Base-by-base conservation (phyloP, 2,329 filamentous ascomycete species). In the Penicillium sp. region DNA sequence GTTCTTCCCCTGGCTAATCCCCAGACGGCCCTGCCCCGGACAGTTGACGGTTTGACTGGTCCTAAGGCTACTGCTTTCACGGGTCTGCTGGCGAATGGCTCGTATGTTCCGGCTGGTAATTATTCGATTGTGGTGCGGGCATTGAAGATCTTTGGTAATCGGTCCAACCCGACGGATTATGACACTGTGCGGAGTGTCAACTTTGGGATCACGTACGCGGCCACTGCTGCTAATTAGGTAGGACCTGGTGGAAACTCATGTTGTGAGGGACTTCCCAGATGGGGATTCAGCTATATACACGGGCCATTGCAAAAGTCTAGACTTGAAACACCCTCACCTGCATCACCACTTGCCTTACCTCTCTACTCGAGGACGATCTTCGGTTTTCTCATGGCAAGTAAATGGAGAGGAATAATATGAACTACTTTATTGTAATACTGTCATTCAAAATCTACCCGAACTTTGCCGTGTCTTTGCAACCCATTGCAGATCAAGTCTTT, bases 101-200 rank as follows among this genome's bases (percentile, higher is more conserved):
- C 56, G 2, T 60, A 62, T 49, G 62, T 58, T 11, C 52, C 62
- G 1, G 54, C 43, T 6, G 62, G 62, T 3, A 53, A 56, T 43
- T 64, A 64, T 53, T 54, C 60, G 10, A 22, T 64, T 18, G 19
- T 54, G 56, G 62, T 62, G 39, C 55, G 60, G 46, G 62, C 62
- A n/a, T 39, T 64, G 53, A 64, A 59, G 60, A 64, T 64, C 31
- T 62, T 62, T 31, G 62, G 62, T 9, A 47, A 64, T 27, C 60
- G 37, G 5, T n/a, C 44, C 2, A 33, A 33, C 27, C 44, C 44
- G 44, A 33, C 16, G 27, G 60, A 62, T 41, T 62, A 62, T 47
- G 57, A 62, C 33, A 51, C 39, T 19, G 57, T 62, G 35, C 14
- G 36, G 24, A 58, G 57, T 10, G 44, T 53, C 27, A 47, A 43